Base-by-base conservation (phyloP, 1,284 basidiomycete species). In the Entoloma clypeatum region DNA sequence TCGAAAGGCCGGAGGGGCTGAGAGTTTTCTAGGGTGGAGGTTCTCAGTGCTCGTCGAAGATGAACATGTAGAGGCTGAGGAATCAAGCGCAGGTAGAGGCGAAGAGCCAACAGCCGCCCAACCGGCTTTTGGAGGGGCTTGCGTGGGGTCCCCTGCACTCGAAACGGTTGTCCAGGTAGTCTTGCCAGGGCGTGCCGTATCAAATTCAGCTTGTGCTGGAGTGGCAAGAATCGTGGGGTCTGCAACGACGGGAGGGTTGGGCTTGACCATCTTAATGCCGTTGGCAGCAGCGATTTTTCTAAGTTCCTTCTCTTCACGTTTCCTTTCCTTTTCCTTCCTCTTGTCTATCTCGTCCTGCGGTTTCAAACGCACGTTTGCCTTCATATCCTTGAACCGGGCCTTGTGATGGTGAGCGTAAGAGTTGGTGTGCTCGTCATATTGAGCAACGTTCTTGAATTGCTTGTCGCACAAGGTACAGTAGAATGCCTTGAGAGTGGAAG, bases 361-460 rank as follows among this genome's bases (percentile, higher is more conserved):
- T 45, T 72, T 75, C 18, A 76, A 63, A 6, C 79, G 79, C 18
- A 72, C 69, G 43, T 72, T 79, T 17, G 77, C 74, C 62, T 86
- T 82, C 83, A 88, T 84, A 53, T 87, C 85, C 49, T 68, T 79
- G 57, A 78, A 75, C 27, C 86, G 79, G 10, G 81, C 81, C 60
- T 83, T 87, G 64, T 88, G 86, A 52, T 86, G 83, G 54, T 89
- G 86, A 1, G 86, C 83, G 52, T 88, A 89, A 2, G 86, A 87
- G 52, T 87, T 88, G 36, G 82, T 86, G 57, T 90, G 86, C 54
- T 90, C 86, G 50, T 90, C 86, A 52, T 86, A 90, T 54, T 88
- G 86, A 1, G 83, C 79, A 21, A 88, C 84, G 36, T 74, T 89
- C 56, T 80, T 72, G 62, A 88, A 90, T 58, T 89, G 86, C 57